Base-by-base conservation (phyloP, 1,284 basidiomycete species). In the Microbotryum scabiosae region DNA sequence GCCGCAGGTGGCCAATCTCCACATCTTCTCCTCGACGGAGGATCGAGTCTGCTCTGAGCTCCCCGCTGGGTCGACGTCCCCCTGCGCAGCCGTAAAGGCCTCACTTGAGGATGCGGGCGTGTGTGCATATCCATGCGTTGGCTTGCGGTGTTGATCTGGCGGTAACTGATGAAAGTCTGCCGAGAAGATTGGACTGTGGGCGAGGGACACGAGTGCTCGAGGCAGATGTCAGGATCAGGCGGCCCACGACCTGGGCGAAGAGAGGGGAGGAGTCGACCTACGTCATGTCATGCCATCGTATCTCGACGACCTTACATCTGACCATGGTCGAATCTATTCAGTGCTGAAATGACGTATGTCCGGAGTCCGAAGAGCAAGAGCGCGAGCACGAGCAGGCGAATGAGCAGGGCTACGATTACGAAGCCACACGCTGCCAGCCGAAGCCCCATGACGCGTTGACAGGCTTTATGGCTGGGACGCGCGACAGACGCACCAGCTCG, bases 1-100 rank as follows among this genome's bases (percentile, higher is more conserved):
- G 51, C 94, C 94, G 12, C 87, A 92, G 0, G 96, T 97, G 0
- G 93, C 94, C 10, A 98, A 79, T 66, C 88, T 82, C 79, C 96
- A 97, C 55, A 85, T 80, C 61, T 78, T 77, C 4, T 76, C 76
- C 16, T 16, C 20, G 48, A 59, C 21, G 60, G 48, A 0, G 46
- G 62, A 30, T 69, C 66, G 43, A 68, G 69, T 50, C 68, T 61
- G 48, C 70, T 67, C 26, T 72, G 68, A 25, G 74, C 69, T 41
- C 72, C 26, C 68, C 48, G 64, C 45, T 23, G 51, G 12, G 12
- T 54, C 30, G 14, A 28, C 28, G 20, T 54, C 54, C 44, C 28
- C 50, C 5, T 21, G 54, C 10, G 51, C 54, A 1, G 16, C 50
- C 5, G 26, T 41, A 5, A 23, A 14, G 2, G 47, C 51, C n/a